These are phyloP conservation scores for Samsoniella hepiali DNA, from an alignment of 2,329 filamentous ascomycete species.

Conservation along the genomic window DNA sequence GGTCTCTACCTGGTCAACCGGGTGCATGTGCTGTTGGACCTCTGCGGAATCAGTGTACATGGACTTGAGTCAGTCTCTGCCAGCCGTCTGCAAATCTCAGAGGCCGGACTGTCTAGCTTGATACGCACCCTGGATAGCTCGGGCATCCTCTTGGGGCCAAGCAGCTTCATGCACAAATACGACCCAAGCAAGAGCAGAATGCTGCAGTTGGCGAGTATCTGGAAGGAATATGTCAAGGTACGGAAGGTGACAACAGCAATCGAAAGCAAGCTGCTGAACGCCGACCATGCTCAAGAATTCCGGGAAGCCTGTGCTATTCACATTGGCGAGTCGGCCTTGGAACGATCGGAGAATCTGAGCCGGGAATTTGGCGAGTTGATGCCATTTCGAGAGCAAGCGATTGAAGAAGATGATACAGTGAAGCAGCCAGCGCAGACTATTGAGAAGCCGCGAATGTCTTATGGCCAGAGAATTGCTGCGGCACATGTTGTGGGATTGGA, in stretches of 20 bases:
- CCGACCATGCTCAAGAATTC: conserved; percentile 28
- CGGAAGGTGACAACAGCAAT: conserved; percentile 30
- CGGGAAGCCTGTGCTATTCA: conserved; percentile 31
- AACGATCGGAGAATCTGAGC: conserved; percentile 25
- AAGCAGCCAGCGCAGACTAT: neutral
- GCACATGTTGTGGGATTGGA: neutral
- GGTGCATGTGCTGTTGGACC: conserved; percentile 35
- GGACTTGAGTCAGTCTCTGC: neutral
- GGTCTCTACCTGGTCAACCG: conserved; percentile 31
- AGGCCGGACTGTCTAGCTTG: conserved; percentile 19
- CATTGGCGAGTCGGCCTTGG: conserved; percentile 25
- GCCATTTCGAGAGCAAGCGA: neutral
- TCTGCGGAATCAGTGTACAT: conserved; percentile 31
- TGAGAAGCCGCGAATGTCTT: neutral
- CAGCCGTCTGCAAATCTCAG: conserved; percentile 28
- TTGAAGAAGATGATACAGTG: neutral
- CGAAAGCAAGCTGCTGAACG: conserved; percentile 35
- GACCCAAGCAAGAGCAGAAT: conserved; percentile 25
- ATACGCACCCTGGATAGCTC: neutral
- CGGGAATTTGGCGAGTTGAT: conserved; percentile 23
- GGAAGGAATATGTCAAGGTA: conserved; percentile 32
- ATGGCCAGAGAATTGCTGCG: neutral
- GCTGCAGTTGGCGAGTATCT: conserved; percentile 34
- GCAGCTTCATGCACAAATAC: neutral
- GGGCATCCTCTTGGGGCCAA: neutral